A percentile compares a stretch with the other conserved stretches of the same genome.
Conservation (phyloP, 441 rosid species). For the Eruca vesicaria region DNA sequence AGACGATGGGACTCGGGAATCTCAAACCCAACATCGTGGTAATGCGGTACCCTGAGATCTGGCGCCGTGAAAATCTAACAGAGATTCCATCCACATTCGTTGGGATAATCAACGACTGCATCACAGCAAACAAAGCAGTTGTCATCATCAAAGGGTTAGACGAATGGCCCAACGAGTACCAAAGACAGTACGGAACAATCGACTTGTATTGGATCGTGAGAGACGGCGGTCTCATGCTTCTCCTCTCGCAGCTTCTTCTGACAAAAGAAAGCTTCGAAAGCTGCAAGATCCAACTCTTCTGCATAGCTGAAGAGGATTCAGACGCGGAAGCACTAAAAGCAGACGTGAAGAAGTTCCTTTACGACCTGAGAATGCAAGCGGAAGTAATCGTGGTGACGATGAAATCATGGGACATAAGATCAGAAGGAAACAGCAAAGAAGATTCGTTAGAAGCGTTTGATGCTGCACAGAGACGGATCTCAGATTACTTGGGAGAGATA, state of each 20-base stretch:
- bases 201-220: conserved; percentile 98
- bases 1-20: conserved; percentile 98
- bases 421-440: conserved; percentile 75
- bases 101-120: conserved; percentile 93
- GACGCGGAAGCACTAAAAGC: conserved; percentile 95
- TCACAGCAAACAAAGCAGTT: conserved; percentile 97
- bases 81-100: conserved; percentile 94
- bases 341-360: conserved; percentile 92
- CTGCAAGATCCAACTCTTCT: conserved; percentile 97
- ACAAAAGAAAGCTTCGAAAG: conserved; percentile 98
- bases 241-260: conserved; percentile 96
- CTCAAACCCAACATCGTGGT: conserved; percentile 97
- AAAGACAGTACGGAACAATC: conserved; percentile 91
- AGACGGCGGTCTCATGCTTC: conserved; percentile 99
- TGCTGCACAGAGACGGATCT: conserved; percentile 77
- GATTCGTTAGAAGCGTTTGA: conserved; percentile 72
- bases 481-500: conserved; percentile 68
- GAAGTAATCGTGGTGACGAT: conserved; percentile 93
- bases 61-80: conserved; percentile 93
- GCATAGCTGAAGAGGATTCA: conserved; percentile 97
- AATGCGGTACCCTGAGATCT: conserved; percentile 98
- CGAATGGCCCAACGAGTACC: conserved; percentile 99
- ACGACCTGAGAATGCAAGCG: conserved; percentile 99
- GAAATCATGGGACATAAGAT: conserved; percentile 84
- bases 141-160: conserved; percentile 98